phyloP scores from a whole-genome alignment of 345 rosid species.

The Dipteronia sinensis region DNA sequence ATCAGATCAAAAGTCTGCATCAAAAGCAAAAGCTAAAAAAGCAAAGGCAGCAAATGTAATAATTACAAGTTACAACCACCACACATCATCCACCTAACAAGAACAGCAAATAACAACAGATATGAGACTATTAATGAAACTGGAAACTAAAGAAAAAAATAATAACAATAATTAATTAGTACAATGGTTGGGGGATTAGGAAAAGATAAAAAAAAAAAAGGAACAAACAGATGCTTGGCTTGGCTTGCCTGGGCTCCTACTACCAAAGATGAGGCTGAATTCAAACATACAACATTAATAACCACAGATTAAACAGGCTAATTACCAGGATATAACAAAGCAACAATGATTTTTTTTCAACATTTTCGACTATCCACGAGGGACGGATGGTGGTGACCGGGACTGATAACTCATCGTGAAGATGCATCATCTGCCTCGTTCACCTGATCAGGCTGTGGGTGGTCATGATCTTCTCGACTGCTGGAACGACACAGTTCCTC shows the following conservation, averaged over 20 bases:
- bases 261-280: too few species aligned
- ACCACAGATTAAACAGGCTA: slow-evolving; percentile 23
- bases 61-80: slow-evolving; percentile 61
- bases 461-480: slow-evolving; percentile 20
- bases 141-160: background rate
- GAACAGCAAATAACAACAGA: slow-evolving; percentile 35
- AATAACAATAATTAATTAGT: slow-evolving; percentile 4
- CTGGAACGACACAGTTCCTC: slow-evolving; percentile 49
- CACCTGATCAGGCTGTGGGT: slow-evolving; percentile 32
- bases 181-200: slow-evolving; percentile 10
- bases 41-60: slow-evolving; percentile 29
- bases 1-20: slow-evolving; percentile 40
- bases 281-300: slow-evolving; percentile 19
- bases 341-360: slow-evolving; percentile 16
- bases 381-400: background rate
- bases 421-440: slow-evolving; percentile 27
- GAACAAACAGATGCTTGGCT: slow-evolving; percentile 20
- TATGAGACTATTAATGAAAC: slow-evolving; percentile 18
- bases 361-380: slow-evolving; percentile 6
- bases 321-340: slow-evolving; percentile 20
- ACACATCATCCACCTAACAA: slow-evolving; percentile 40
- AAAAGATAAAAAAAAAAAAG: background rate
- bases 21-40: slow-evolving; percentile 41
- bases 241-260: too few species aligned
- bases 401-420: slow-evolving; percentile 33